Base-by-base conservation (phyloP, 139 green algal genomes). In the Chlorella sp. region DNA sequence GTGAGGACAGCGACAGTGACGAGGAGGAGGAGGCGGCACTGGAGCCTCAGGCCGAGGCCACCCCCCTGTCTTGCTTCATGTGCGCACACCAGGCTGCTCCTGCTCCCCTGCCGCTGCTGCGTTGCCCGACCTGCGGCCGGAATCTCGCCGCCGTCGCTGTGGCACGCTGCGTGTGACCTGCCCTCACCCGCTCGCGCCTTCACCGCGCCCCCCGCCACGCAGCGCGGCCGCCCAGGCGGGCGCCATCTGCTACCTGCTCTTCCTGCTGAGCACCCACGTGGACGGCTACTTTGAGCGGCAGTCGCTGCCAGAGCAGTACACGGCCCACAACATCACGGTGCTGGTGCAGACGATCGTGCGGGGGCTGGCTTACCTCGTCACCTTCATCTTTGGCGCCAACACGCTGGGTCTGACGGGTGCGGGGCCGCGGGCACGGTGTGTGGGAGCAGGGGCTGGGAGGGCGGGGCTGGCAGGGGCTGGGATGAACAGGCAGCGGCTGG, bases 351-450 rank as follows among this genome's bases (percentile, higher is more conserved):
- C 86, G 8, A 71, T 85, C 25, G 72, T 71, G 0, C 69, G 75
- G 31, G 83, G 83, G 0, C 71, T 89, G 45, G 71, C 79, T 15
- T 90, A 90, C 80, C 80, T 90, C 35, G 41, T 67, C 48, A 90
- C 84, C n/a, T 90, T 90, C 71, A 84, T 90, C 71, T 87, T 87
- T 56, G 86, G 77, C 8, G 86, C 83, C 36, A 90, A 90, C 56
- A 56, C 83, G 29, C 50, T 87, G 46, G 86, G 86, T 2, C 74
- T 90, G 40, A 33, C 67, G 35, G 83, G 79, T 87, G 46, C 40
- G 74, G 38, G 46, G 12, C 15, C 11, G 29, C 33, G 0, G 33
- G 9, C 27, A 40, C 41, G 8, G 27, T 21, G 23, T 62, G 9
- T 9, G 29, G 23, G 40, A 40, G 43, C 74, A 38, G n/a, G 0